phyloP scores from a whole-genome alignment of 176 grass and related monocot genomes.

The Paspalum notatum region DNA sequence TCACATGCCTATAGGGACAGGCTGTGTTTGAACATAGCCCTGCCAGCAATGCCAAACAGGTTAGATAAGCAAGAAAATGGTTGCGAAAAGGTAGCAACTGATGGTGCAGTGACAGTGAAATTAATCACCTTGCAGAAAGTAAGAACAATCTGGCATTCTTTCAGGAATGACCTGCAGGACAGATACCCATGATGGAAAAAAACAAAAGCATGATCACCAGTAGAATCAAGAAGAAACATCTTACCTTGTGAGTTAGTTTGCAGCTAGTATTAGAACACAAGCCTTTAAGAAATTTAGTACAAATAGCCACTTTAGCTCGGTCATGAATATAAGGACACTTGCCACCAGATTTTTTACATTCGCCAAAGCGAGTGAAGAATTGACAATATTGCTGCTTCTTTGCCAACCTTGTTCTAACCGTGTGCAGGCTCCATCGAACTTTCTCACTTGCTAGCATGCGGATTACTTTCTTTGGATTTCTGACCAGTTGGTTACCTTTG shows the following conservation, averaged over 20 bases:
- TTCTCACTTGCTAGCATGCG: constrained; percentile 96
- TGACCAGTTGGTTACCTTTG: constrained; percentile 95
- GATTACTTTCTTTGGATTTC: constrained; percentile 87
- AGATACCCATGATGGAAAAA: constrained; percentile 46
- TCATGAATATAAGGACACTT: constrained; percentile 92
- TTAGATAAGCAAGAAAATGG: constrained; percentile 38
- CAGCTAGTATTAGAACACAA: constrained; percentile 76
- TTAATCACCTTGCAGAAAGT: constrained; percentile 81
- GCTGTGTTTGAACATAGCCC: constrained; percentile 83
- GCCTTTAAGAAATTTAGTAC: constrained; percentile 97
- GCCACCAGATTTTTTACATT: constrained; percentile 72
- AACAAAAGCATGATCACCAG: constrained; percentile 31
- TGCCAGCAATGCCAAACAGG: constrained; percentile 38
- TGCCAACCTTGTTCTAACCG: constrained; percentile 68
- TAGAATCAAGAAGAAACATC: constrained; percentile 48
- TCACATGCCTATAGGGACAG: constrained; percentile 98
- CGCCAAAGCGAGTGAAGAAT: constrained; percentile 91
- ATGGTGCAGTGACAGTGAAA: constrained; percentile 32
- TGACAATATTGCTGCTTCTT: constrained; percentile 92
- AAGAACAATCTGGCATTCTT: constrained; percentile 99
- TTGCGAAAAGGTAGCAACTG: constrained; percentile 25
- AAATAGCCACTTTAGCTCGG: constrained; percentile 88
- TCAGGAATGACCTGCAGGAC: constrained; percentile 81
- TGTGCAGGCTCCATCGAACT: constrained; percentile 95
- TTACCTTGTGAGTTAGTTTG: constrained; percentile 96